Evolutionary conservation across 1,284 basidiomycete genomes (phyloP), one percentile per base, ranked within the genome.

Genomic region (Xerocomus nothofagi): DNA sequence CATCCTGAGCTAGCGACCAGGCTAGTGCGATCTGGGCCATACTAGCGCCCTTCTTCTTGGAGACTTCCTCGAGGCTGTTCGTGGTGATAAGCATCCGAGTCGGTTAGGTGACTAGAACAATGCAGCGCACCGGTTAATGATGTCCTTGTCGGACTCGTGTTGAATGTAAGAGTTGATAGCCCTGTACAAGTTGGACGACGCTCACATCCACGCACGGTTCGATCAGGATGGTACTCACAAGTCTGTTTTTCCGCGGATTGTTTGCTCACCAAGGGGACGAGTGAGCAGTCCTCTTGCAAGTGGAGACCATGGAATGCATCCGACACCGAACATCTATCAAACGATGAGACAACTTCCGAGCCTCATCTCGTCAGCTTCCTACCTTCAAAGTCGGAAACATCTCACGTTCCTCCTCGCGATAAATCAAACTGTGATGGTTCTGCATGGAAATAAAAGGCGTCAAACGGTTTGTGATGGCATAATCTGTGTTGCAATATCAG

Each of bases 381-480:
- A 50, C 53, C 39, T 52, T 49, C n/a, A 67, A 51, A 6, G 66
- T 67, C 2, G 77, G 76, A 51, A 74, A 72, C 76, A 80, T 79
- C 65, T 79, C 77, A 10, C 76, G 65, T 55, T 77, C 76, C 53
- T 78, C 77, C 55, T 80, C 77, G 39, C 78, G 70, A 51, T 79
- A 80, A 15, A 72, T 49, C 6, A 72, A 50, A 29, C 56, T 68
- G 55, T 73, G 67, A 39, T 72, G 76, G 58, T 78, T 76, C 56
- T 82, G 80, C 79, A 81, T 80, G 29, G 72, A 73, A 62, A 78
- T 75, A 63, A 78, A 78, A 4, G 72, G 73, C 5, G 75, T 78
- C 43, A 78, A 66, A 31, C 66, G 67, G 63, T 78, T 70, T 34
- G 39, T 52, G 10, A 62, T 65, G 9, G 57, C 38, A 44, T 53